Conservation (phyloP, 2,329 filamentous ascomycete genomes). For the Lachnum nothofagi region DNA sequence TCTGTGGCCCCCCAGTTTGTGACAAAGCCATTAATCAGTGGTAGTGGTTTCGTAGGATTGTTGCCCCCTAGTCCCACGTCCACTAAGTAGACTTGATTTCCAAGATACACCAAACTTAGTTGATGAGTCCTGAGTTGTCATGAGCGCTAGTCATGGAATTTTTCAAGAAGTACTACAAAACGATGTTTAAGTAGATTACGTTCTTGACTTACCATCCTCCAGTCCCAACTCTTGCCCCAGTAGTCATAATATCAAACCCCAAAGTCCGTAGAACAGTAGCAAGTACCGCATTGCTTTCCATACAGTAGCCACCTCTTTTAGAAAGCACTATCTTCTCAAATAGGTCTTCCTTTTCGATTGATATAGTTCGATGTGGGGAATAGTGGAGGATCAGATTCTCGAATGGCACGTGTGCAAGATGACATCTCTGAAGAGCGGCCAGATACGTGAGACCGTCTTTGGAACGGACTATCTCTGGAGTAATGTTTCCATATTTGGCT, state of each 20-base stretch:
- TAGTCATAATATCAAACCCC: conserved; percentile 48
- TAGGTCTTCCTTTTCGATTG: conserved; percentile 12
- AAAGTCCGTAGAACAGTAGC: conserved; percentile 44
- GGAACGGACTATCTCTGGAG: neutral
- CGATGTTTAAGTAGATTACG: too few relatives aligned
- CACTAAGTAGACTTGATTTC: conserved; percentile 43
- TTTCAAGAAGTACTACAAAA: too few relatives aligned
- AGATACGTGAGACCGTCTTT: conserved; percentile 6
- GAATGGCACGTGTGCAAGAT: conserved; percentile 15
- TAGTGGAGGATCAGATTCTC: conserved; percentile 20
- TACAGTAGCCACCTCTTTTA: conserved; percentile 52
- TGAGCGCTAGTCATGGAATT: too few relatives aligned
- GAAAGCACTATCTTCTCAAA: conserved; percentile 42
- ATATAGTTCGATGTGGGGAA: conserved; percentile 6
- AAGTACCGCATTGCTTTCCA: conserved; percentile 52
- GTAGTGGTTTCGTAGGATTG: conserved; percentile 51
- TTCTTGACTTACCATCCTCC: neutral
- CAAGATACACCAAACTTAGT: conserved; percentile 53
- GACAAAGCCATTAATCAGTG: conserved; percentile 39
- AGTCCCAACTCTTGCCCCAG: conserved; percentile 46
- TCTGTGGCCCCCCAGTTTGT: conserved; percentile 40
- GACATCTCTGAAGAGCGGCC: conserved; percentile 8
- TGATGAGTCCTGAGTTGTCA: conserved; percentile 46
- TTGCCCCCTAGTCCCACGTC: conserved; percentile 45
- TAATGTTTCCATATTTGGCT: too few relatives aligned